A percentile compares a stretch with the other conserved stretches of the same genome.
These are phyloP conservation scores for Lachnellula cervina DNA, from an alignment of 2,329 filamentous ascomycete genomes.

Conservation along the genomic window DNA sequence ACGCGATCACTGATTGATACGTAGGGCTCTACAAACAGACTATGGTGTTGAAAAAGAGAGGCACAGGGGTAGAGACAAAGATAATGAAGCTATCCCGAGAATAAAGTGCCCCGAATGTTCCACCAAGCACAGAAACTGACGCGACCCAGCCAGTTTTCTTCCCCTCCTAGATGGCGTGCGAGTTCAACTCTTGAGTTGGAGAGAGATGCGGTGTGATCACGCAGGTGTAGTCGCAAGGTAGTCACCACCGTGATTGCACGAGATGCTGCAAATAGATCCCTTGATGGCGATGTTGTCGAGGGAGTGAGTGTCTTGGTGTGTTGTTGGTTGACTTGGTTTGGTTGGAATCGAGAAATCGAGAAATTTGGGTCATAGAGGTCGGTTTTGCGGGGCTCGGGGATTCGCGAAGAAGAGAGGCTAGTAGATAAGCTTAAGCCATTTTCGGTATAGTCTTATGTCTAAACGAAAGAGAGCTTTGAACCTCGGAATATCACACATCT, in stretches of 20 bases:
- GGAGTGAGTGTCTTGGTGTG: background rate
- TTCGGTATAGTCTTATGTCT: too few species aligned
- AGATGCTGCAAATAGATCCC: too few species aligned
- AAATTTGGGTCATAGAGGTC: background rate
- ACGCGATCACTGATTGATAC: conserved; percentile 27
- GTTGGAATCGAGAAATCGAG: background rate
- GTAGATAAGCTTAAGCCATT: too few species aligned
- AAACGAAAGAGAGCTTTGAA: background rate
- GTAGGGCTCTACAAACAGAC: conserved; percentile 29
- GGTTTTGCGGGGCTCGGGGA: conserved; percentile 12
- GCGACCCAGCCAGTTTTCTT: background rate
- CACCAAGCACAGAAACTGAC: background rate
- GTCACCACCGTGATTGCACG: conserved; percentile 13
- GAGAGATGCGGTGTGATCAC: too few species aligned
- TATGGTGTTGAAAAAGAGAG: conserved; percentile 18
- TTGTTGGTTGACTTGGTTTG: background rate
- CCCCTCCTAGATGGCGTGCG: background rate
- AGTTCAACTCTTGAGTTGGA: too few species aligned
- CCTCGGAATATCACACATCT: conserved; percentile 1
- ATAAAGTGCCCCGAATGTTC: background rate
- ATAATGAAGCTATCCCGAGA: conserved; percentile 22
- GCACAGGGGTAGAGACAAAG: conserved; percentile 14
- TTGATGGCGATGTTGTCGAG: conserved; percentile 3
- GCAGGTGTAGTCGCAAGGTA: background rate
- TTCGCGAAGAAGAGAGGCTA: background rate